Base-by-base conservation (phyloP, 768 basidiomycete genomes). In the Pseudohyphozyma bogoriensis region DNA sequence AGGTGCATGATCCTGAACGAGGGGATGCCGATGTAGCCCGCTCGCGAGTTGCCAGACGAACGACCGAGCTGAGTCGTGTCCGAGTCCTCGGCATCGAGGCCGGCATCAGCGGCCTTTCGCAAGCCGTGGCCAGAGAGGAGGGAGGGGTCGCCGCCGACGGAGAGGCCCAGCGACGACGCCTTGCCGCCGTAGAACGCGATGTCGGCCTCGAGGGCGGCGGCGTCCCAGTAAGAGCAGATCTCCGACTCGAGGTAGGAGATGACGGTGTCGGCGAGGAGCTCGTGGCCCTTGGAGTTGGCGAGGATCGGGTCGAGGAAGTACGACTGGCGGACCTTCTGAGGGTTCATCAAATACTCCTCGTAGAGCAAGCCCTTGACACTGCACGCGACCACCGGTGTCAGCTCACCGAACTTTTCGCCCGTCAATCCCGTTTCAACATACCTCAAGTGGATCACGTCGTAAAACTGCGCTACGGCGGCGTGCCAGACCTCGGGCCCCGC, bases 371-470 rank as follows among this genome's bases (percentile, higher is more conserved):
- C 81, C 74, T 93, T 93, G 62, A 83, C 80, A 73, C 85, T 87
- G 67, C 45, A 53, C 18, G 15, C 31, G 9, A 13, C 12, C 15
- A 31, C 37, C 50, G 40, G 55, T 20, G 22, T 16, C 42, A 37
- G 33, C 51, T 28, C 4, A 4, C 28, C n/a, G n/a, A n/a, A n/a
- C 4, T 0, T 11, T 0, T 15, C 31, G 4, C 20, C 9, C 20
- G 50, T 46, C 50, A 47, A 18, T 40, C 32, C 9, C 3, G 24
- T 29, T 9, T 33, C 4, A 5, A 63, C 76, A 44, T 49, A 82
- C 83, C 81, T 83, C 69, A 99, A 77, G 72, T 97, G 89, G 0
- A 93, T 92, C 31, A 96, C 82, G 72, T 99, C 95, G 77, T 99
- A 99, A 77, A 90, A 97, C 71, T 92, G 90, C 2, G 95, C 88